Conservation (phyloP, 129 eudicot species). For the Centrapalus pauciflorus region DNA sequence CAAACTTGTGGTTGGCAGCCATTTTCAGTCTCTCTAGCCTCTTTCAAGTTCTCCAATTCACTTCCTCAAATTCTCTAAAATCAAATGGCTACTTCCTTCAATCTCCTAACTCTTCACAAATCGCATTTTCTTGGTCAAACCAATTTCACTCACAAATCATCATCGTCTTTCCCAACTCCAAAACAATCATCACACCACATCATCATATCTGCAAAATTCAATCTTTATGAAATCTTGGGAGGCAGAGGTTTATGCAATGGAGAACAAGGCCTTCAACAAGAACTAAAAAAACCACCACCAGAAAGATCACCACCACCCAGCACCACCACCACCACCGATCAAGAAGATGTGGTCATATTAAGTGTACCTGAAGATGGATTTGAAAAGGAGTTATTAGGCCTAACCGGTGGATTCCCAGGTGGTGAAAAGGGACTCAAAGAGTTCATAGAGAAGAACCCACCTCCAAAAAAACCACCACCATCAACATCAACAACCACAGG, state of each 20-base stretch:
- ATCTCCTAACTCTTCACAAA: conserved; percentile 47
- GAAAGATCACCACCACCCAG: conserved; percentile 25
- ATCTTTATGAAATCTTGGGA: conserved; percentile 69
- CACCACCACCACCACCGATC: conserved; percentile 5
- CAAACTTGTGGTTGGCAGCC: conserved; percentile 37
- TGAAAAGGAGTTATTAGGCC: conserved; percentile 70
- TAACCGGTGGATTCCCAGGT: conserved; percentile 96
- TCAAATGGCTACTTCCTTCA: conserved; percentile 65
- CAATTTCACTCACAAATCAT: conserved; percentile 23
- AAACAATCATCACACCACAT: conserved; percentile 18
- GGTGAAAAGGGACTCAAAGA: conserved; percentile 77
- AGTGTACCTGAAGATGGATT: conserved; percentile 54
- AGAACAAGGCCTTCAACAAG: conserved; percentile 61
- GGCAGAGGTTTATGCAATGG: conserved; percentile 90
- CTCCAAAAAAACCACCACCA: conserved; percentile 50
- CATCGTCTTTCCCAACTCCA: conserved; percentile 21
- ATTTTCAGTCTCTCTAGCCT: conserved; percentile 17
- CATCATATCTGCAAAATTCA: conserved; percentile 53
- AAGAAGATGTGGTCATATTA: conserved; percentile 2
- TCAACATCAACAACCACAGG: conserved; percentile 18
- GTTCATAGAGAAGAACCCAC: conserved; percentile 75
- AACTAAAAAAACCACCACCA: conserved; percentile 44
- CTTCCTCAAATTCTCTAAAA: background rate
- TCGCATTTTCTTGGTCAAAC: conserved; percentile 55
- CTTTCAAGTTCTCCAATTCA: conserved; percentile 1